Percentiles rank a stretch among this genome's conserved stretches.
Conservation (phyloP, 2,329 filamentous ascomycete genomes). For the Paraphaeosphaeria sporulosa region DNA sequence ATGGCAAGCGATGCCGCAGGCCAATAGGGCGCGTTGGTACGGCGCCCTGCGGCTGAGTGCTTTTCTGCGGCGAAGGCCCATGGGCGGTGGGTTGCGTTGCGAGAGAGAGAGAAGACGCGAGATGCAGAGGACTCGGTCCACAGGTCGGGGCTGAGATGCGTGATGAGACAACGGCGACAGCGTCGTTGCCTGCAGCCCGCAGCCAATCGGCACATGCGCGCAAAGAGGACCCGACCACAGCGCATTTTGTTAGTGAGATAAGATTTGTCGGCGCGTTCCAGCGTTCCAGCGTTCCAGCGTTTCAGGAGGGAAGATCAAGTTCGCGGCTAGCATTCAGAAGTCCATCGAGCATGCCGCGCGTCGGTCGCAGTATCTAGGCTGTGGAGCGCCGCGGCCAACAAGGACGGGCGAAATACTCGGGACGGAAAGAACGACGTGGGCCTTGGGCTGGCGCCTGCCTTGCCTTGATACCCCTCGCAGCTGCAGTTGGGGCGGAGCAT, state of each 20-base stretch:
- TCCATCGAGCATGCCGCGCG: neutral
- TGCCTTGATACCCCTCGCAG: neutral
- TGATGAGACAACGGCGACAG: slow-evolving; percentile 30
- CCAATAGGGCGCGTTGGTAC: neutral
- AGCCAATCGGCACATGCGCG: slow-evolving; percentile 20
- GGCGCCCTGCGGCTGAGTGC: slow-evolving; percentile 5
- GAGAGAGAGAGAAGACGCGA: slow-evolving; percentile 20
- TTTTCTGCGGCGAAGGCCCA: slow-evolving; percentile 12
- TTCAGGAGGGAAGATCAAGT: slow-evolving; percentile 14
- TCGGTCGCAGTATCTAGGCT: too few species aligned
- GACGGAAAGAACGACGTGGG: neutral
- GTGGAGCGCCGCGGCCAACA: too few species aligned
- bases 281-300: neutral
- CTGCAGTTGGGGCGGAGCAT: neutral
- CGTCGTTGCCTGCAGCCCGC: slow-evolving; percentile 16
- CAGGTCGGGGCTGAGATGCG: slow-evolving; percentile 25
- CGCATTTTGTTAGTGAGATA: neutral
- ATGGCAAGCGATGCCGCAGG: neutral
- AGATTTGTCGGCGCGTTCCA: neutral
- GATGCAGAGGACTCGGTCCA: slow-evolving; percentile 27
- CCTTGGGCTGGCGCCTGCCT: slow-evolving; percentile 3
- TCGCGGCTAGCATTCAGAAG: neutral
- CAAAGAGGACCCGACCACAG: neutral
- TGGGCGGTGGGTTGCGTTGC: slow-evolving; percentile 25
- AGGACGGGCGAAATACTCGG: neutral